These are phyloP conservation scores for Trichoderma guizhouense DNA, from an alignment of 2,329 filamentous ascomycete species.

Conservation along the genomic window DNA sequence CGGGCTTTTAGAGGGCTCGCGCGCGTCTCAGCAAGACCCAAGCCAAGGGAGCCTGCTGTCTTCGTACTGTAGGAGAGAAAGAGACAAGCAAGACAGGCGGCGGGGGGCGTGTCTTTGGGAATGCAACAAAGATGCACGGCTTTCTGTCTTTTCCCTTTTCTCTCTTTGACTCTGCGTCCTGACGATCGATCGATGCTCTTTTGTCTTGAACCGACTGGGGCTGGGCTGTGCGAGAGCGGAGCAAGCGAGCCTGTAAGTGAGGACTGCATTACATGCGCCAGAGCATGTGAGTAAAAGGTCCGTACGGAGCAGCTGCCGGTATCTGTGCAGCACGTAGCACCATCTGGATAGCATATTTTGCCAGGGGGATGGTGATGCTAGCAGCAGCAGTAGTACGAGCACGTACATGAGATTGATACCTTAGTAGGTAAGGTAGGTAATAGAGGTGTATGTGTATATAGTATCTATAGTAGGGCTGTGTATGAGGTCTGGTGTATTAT, in stretches of 20 bases:
- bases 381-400: not conserved
- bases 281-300: slow-evolving; percentile 3
- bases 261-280: slow-evolving; percentile 10
- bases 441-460: not conserved
- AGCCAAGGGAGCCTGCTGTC: not conserved
- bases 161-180: not conserved
- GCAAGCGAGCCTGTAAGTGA: slow-evolving; percentile 9
- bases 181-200: slow-evolving; percentile 9
- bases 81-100: not conserved
- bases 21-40: not conserved
- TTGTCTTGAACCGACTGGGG: slow-evolving; percentile 1
- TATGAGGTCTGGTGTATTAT: not conserved
- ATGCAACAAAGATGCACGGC: slow-evolving; percentile 6
- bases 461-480: not conserved
- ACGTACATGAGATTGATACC: not conserved
- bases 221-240: slow-evolving; percentile 13
- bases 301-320: not conserved
- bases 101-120: slow-evolving; percentile 7
- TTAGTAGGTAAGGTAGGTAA: not conserved
- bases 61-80: not conserved
- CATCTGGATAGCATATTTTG: not conserved
- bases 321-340: not conserved
- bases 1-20: not conserved
- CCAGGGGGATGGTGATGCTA: not conserved
- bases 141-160: not conserved